A percentile compares a stretch with the other conserved stretches of the same genome.
phyloP scores from a whole-genome alignment of 192 early-diverging fungal species.

The Podila verticillata region DNA sequence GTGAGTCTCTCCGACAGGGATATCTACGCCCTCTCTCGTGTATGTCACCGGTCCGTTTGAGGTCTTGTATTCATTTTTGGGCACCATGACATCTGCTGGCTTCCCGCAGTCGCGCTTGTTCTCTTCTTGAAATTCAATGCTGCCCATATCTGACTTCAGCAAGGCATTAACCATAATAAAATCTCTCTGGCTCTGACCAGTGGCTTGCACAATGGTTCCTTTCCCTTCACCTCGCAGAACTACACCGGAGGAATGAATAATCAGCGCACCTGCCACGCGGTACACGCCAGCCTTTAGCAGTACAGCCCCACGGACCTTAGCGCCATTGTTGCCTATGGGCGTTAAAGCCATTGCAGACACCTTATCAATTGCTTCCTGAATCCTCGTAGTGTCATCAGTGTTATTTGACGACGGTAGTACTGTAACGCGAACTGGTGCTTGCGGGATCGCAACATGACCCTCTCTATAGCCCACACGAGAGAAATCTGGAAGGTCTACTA shows the following conservation, averaged over 20 bases:
- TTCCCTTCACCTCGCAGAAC: constrained; percentile 16
- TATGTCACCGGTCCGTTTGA: not conserved
- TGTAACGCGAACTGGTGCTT: too few species aligned
- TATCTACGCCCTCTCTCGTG: not conserved
- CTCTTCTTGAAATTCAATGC: not conserved
- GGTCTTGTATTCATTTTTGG: constrained; percentile 11
- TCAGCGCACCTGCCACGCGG: constrained; percentile 3
- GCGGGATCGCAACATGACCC: too few species aligned
- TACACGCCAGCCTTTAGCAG: constrained; percentile 15
- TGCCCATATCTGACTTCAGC: constrained; percentile 9
- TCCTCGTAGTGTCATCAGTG: too few species aligned
- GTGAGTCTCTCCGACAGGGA: constrained; percentile 17
- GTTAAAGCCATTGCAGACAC: not conserved
- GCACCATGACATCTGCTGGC: constrained; percentile 12
- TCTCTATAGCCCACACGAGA: too few species aligned
- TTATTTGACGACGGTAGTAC: too few species aligned
- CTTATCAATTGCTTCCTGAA: constrained; percentile 15
- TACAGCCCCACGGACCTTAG: constrained; percentile 1
- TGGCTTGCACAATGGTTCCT: constrained; percentile 11
- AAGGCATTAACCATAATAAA: constrained; percentile 15
- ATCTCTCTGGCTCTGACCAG: constrained; percentile 9
- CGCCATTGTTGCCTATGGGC: constrained; percentile 6
- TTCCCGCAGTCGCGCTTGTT: not conserved
- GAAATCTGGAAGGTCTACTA: too few species aligned
- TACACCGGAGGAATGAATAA: constrained; percentile 7